Evolutionary conservation across 805 yeast genomes (phyloP).

Genomic region (Zygoascus bituminiphila): DNA sequence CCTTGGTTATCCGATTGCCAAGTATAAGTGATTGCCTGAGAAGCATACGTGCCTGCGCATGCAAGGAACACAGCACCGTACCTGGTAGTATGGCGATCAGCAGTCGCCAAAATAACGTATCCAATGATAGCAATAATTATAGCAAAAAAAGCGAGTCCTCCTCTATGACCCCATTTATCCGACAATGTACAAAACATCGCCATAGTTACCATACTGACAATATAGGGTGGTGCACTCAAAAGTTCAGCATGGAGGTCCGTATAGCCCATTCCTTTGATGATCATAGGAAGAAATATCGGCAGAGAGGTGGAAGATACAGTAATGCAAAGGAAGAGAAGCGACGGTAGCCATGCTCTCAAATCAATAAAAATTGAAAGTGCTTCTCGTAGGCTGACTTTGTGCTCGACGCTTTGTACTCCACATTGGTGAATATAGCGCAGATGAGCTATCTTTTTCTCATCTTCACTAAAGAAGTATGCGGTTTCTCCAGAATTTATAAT

Average conservation of each 20-base stretch:
- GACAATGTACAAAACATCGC: constrained; percentile 38
- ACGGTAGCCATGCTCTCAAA: constrained; percentile 14
- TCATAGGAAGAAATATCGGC: constrained; percentile 41
- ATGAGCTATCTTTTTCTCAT: constrained; percentile 25
- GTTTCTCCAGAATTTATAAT: constrained; percentile 37
- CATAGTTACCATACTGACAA: constrained; percentile 32
- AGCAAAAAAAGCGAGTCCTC: constrained; percentile 13
- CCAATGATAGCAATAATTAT: constrained; percentile 14
- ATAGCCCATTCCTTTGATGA: constrained; percentile 37
- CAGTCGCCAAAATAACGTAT: constrained; percentile 20
- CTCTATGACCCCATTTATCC: constrained; percentile 29
- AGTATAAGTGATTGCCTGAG: constrained; percentile 20
- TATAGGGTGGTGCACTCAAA: constrained; percentile 40
- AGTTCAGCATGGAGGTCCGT: constrained; percentile 35
- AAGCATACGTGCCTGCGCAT: constrained; percentile 20
- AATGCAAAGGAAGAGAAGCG: constrained; percentile 17
- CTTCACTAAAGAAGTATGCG: constrained; percentile 41
- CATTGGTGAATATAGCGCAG: constrained; percentile 12
- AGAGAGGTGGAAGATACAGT: constrained; percentile 29
- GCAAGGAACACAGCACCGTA: constrained; percentile 24
- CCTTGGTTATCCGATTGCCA: constrained; percentile 27
- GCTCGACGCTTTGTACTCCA: constrained; percentile 9
- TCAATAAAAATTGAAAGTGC: constrained; percentile 10
- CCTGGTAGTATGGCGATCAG: constrained; percentile 15
- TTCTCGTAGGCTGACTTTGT: constrained; percentile 8